Base-by-base conservation (phyloP, 2,329 filamentous ascomycete species). In the Botrytis fragariae region DNA sequence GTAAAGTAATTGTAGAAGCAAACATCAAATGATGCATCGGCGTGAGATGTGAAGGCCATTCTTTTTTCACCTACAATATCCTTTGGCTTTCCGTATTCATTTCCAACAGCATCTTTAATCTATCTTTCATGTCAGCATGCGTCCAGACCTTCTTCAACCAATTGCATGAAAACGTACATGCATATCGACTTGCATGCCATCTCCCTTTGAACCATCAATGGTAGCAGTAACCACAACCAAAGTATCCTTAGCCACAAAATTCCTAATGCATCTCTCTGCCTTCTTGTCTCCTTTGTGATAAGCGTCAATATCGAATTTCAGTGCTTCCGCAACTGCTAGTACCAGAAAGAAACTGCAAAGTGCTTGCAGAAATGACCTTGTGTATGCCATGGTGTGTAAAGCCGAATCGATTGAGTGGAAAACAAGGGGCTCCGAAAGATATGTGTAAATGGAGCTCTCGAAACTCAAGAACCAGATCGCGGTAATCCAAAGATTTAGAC, bases 41-140 rank as follows among this genome's bases (percentile, higher is more conserved):
- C 91, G 82, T 96, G 93, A 54, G 95, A 94, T 65, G 95, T 98
- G 83, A 99, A 99, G 69, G 95, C 93, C 82, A 94, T 95, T 82
- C 95, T 90, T 74, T 81, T 77, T 83, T 93, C 92, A 83, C 96
- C 96, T 25, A 91, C 92, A 74, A 98, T 90, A 81, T 99, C 95
- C 84, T 92, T 95, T 71, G 96, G 94, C 75, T 90, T 90, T 81
- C 93, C 94, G 84, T 98, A 98, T 84, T 98, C 94, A 85, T 99
- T 99, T 81, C 95, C 95, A 79, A 97, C 90, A 25, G 94, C 91
- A 84, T 99, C 96, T 83, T 92, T 92, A 84, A 99, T 97, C 95
- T 98, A 82, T 42, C 65, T 57, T 54, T 65, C 62, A 29, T 37
- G 25, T 72, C 48, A 74, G 48, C 29, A 71, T 61, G 25, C 6